phyloP scores from a whole-genome alignment of 2,329 filamentous ascomycete species.

The Neurospora crassa region DNA sequence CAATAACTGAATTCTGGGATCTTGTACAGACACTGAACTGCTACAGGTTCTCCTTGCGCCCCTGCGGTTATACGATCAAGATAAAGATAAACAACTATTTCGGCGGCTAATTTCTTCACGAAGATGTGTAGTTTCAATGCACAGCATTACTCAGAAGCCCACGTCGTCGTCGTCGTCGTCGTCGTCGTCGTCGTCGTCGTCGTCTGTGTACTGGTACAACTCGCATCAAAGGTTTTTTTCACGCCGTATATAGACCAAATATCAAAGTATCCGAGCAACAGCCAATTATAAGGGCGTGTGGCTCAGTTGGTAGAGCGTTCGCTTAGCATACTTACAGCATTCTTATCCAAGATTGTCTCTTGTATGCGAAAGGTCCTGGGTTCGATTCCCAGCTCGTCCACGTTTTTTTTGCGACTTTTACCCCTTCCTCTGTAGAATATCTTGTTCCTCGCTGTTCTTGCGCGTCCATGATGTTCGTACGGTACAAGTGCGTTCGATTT shows the following conservation, averaged over 20 bases:
- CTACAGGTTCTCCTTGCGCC: too few species aligned
- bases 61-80: too few species aligned
- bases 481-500: too few species aligned
- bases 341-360: not conserved
- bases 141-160: too few species aligned
- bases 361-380: not conserved
- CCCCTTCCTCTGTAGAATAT: not conserved
- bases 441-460: not conserved
- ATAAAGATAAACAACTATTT: too few species aligned
- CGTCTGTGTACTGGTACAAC: too few species aligned
- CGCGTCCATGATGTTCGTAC: not conserved
- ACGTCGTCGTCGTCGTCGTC: too few species aligned
- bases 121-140: too few species aligned
- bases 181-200: too few species aligned
- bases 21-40: not conserved
- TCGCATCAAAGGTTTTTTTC: too few species aligned
- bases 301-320: not conserved
- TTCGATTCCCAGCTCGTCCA: slow-evolving; percentile 1
- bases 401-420: not conserved
- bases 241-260: not conserved
- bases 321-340: not conserved
- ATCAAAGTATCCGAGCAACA: accelerated
- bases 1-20: too few species aligned
- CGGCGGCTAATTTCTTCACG: too few species aligned
- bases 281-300: not conserved